Evolutionary conservation across 495 filamentous ascomycete genomes (phyloP), one percentile per base, ranked within the genome.

Genomic region (Massariosphaeria phaeospora): DNA sequence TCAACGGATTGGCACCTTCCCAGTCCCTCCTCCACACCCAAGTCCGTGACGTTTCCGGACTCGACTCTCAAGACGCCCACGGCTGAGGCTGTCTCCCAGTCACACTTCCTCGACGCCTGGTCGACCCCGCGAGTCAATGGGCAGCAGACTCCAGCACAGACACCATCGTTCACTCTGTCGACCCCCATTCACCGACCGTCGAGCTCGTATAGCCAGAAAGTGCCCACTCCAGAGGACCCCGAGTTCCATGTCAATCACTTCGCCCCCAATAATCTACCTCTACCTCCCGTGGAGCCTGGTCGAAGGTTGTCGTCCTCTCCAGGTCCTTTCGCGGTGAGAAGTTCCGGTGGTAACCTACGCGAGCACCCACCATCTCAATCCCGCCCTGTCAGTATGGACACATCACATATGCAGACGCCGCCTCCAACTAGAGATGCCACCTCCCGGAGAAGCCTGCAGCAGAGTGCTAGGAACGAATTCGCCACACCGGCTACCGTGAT

Each of bases 381-480:
- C 48, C 69, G 66, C 5, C 53, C 66, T 10, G 54, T 67, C 45
- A 80, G 66, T 53, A 75, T 74, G 41, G 66, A 70, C 55, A 66
- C 68, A 3, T 55, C 76, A 23, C 81, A 79, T 2, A 84, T 84
- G 73, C 81, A 84, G 67, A 85, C 81, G 15, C 81, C 82, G 12
- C 82, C 82, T 34, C 81, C 81, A 0, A 84, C 80, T 29, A 77
- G 81, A 64, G 79, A 79, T 29, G 79, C 79, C 5, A 63, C 64
- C 4, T 69, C 57, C 21, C 67, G 67, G 44, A 68, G 72, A 51
- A 33, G 58, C 27, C 59, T 68, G 38, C 70, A 73, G 41, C 59
- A 65, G 25, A 59, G 66, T 21, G 21, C 39, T 3, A 62, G 66
- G 7, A 62, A 66, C 35, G 55, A 58, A 35, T 54, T 71, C 41